phyloP scores from a whole-genome alignment of 179 eudicot species.

The Sideroxylon spinosum region DNA sequence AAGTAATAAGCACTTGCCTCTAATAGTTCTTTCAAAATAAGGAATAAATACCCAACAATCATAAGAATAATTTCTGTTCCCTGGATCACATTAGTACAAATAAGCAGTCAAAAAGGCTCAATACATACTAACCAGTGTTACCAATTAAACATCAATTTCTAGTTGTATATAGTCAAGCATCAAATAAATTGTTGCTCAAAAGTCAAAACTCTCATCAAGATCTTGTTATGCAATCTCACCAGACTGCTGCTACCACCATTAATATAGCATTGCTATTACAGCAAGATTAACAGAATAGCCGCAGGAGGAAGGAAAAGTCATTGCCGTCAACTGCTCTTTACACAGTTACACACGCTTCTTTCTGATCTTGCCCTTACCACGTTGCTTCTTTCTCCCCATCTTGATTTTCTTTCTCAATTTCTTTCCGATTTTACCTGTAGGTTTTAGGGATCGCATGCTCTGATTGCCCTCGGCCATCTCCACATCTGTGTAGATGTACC shows the following conservation, averaged over 20 bases:
- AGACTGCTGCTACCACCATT: not conserved
- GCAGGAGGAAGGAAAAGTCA: not conserved
- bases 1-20: too few relatives aligned
- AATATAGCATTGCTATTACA: not conserved
- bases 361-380: conserved; percentile 79
- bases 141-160: too few relatives aligned
- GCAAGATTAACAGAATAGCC: not conserved
- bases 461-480: conserved; percentile 52
- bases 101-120: too few relatives aligned
- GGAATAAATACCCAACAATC: too few relatives aligned
- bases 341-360: conserved; percentile 39
- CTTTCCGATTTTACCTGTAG: conserved; percentile 55
- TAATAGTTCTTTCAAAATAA: too few relatives aligned
- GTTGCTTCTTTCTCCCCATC: conserved; percentile 51
- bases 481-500: conserved; percentile 40
- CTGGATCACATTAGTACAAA: too few relatives aligned
- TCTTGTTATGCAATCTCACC: not conserved
- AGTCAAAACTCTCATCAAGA: too few relatives aligned
- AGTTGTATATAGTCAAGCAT: too few relatives aligned
- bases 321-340: not conserved
- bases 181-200: too few relatives aligned
- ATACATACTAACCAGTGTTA: too few relatives aligned
- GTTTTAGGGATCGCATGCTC: conserved; percentile 42
- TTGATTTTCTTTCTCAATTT: conserved; percentile 75
- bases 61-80: too few relatives aligned